These are phyloP conservation scores for Pseudogymnoascus pannorum DNA, from an alignment of 2,329 filamentous ascomycete species.

Conservation along the genomic window DNA sequence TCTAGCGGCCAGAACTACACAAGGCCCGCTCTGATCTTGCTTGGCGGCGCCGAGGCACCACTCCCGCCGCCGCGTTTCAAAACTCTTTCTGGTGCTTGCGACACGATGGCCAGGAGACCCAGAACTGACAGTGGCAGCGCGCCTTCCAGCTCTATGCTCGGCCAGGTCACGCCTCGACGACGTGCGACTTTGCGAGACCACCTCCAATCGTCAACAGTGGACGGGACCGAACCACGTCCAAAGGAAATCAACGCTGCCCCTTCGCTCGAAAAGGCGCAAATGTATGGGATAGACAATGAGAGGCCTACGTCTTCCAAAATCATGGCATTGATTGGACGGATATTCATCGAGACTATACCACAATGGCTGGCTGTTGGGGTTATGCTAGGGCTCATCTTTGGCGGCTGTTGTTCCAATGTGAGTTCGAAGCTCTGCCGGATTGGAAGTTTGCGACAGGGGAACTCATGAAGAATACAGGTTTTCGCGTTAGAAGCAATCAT, in stretches of 20 bases:
- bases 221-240: constrained; percentile 34
- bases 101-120: constrained; percentile 29
- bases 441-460: constrained; percentile 10
- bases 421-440: constrained; percentile 27
- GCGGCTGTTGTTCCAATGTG: constrained; percentile 91
- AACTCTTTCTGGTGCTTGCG: constrained; percentile 5
- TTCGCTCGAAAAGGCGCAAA: constrained; percentile 46
- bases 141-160: constrained; percentile 34
- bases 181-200: constrained; percentile 40
- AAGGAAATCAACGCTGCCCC: constrained; percentile 49
- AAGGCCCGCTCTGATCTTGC: constrained; percentile 7
- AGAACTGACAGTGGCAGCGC: constrained; percentile 29
- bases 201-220: constrained; percentile 34
- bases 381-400: constrained; percentile 84
- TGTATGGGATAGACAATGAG: constrained; percentile 48
- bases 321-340: constrained; percentile 44
- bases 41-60: constrained; percentile 4
- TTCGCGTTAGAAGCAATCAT: constrained; percentile 93
- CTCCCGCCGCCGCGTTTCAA: neutral
- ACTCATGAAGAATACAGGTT: constrained; percentile 50
- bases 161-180: constrained; percentile 36
- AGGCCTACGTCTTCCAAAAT: constrained; percentile 42
- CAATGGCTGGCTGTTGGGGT: constrained; percentile 55
- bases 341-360: constrained; percentile 52
- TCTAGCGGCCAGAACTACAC: neutral